Percentiles rank a stretch among this genome's conserved stretches.
These are phyloP conservation scores for Cutaneotrichosporon cyanovorans DNA, from an alignment of 1,284 basidiomycete genomes.

Conservation along the genomic window DNA sequence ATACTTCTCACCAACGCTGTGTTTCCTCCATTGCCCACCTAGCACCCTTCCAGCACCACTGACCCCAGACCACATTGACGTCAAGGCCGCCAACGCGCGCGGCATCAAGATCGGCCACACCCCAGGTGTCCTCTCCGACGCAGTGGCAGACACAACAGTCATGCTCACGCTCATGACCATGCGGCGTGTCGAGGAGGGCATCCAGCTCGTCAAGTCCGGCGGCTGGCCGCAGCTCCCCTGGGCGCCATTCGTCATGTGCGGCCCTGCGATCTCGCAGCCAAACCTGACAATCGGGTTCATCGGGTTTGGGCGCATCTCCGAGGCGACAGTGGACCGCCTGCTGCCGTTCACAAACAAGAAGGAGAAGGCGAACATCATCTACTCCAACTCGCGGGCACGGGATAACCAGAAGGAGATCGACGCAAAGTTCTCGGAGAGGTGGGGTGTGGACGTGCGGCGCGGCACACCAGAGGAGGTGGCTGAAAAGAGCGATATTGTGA, in stretches of 20 bases:
- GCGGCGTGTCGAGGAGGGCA: constrained; percentile 62
- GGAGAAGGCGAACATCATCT: constrained; percentile 29
- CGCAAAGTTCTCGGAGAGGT: constrained; percentile 48
- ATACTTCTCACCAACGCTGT: too few relatives aligned
- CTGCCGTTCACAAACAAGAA: constrained; percentile 58
- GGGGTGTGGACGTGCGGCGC: constrained; percentile 54
- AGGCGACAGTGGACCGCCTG: constrained; percentile 67
- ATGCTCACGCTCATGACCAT: constrained; percentile 88
- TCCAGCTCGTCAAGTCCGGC: constrained; percentile 60
- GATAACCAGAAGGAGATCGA: constrained; percentile 51
- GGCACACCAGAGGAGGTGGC: constrained; percentile 65
- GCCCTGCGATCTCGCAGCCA: constrained; percentile 48
- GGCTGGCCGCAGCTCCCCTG: constrained; percentile 65
- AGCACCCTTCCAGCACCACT: neutral
- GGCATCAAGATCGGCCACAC: constrained; percentile 79
- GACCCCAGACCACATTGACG: constrained; percentile 64
- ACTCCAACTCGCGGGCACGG: constrained; percentile 32
- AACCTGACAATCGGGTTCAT: constrained; percentile 70
- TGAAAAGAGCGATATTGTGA: constrained; percentile 65
- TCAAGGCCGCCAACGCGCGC: constrained; percentile 56
- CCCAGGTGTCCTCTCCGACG: constrained; percentile 79
- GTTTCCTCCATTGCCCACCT: too few relatives aligned
- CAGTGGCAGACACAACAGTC: constrained; percentile 78
- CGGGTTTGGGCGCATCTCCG: constrained; percentile 87
- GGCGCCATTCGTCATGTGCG: constrained; percentile 57